Evolutionary conservation across 768 basidiomycete species (phyloP), one percentile per base, ranked within the genome.

Genomic region (Trametes cinnabarina): DNA sequence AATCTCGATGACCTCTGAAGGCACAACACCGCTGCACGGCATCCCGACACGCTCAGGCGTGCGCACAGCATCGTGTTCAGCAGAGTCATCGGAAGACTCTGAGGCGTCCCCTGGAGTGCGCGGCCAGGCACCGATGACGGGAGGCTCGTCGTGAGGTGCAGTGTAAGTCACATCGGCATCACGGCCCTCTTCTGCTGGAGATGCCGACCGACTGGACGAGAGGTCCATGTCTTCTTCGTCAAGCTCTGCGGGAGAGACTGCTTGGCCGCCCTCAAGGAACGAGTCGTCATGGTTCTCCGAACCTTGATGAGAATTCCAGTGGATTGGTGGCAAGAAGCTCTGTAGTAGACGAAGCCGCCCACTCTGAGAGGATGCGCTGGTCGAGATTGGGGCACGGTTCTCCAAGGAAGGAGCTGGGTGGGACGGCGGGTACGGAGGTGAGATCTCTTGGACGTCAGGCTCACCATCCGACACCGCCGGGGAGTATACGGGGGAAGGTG

Each of bases 401-500:
- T 40, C 30, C 26, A 20, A 9, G 15, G 49, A 42, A 40, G 55
- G 46, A 19, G 51, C 41, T 47, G 5, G 42, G 14, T 39, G 34
- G 46, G 25, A 44, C 34, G 63, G 57, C 47, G 56, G 55, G 51
- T 58, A 20, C 48, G 65, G 56, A 12, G 55, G 58, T 22, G 60
- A 54, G 12, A 63, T 63, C 58, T 67, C 68, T 56, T 68, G 65
- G 41, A 66, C 53, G 53, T 66, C 65, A 56, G 65, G 65, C 69
- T 51, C 70, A 41, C 77, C 78, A 35, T 71, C 72, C 22, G 73
- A 74, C 22, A 77, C 74, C 25, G 77, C 77, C 1, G 75, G 71
- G 4, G 77, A 77, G n/a, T 74, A 72, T 47, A 67, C 66, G 14
- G 66, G 64, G 35, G 71, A 66, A 34, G 70, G 65, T 35, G 73